Evolutionary conservation across 208 protist genomes (phyloP), one percentile per base, ranked within the genome.

Genomic region (Crithidia bombi): DNA sequence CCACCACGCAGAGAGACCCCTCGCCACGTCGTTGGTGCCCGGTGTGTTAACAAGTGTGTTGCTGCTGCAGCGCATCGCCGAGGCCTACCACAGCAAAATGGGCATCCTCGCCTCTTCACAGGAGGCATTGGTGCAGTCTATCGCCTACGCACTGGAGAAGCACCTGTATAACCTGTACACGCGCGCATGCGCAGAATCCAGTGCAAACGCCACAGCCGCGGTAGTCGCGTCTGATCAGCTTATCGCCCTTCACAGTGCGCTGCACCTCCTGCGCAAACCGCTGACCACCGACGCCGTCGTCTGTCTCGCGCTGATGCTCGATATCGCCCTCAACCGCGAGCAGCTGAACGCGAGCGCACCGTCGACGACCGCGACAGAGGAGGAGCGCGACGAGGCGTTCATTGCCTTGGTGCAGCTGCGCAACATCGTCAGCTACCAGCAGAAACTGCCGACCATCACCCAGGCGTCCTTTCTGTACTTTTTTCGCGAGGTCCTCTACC

Each of bases 401-500:
- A 74, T 81, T 25, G 79, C 91, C 2, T 63, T 98, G n/a, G 69
- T 75, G 7, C 75, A 91, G 65, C 82, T 98, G 14, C 62, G 89
- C 30, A 74, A 84, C n/a, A 39, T 98, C 3, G 39, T 72, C 4
- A 69, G 78, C 25, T 85, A 94, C 49, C 78, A 93, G 63, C 38
- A 54, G 11, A 36, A 28, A 2, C 46, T 98, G 19, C 47, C 65
- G n/a, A 26, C 65, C 9, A 78, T 83, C 21, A 94, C 86, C 51
- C 79, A 97, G 59, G 93, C 86, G 49, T 76, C 79, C 21, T 98
- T 98, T 57, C 41, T 99, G 3, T 98, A 93, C 66, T 98, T 96
- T 87, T 82, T 91, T 55, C 79, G 89, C 28, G 87, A 90, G 39
- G 15, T 69, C 14, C 70, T 98, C 28, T 81, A 97, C 41, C 93